Conservation (phyloP, 2,329 filamentous ascomycete genomes). For the Capronia coronata region DNA sequence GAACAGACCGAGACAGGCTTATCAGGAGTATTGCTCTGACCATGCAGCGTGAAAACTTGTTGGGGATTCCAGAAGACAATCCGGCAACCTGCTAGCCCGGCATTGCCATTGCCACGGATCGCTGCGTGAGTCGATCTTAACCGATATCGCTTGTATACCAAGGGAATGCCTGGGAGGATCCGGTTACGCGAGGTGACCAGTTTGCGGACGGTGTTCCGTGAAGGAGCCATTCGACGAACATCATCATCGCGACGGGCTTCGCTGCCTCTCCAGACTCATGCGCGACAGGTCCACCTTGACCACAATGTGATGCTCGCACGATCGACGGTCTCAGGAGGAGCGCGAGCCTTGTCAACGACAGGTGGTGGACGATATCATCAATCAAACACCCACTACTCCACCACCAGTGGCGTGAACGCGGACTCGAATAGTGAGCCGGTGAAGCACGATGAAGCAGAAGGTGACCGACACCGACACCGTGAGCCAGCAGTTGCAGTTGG, state of each 20-base stretch:
- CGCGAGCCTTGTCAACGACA: background rate
- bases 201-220: background rate
- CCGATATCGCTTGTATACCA: no score
- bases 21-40: no score
- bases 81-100: no score
- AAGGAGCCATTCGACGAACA: background rate
- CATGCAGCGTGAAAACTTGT: no score
- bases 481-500: no score
- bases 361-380: background rate
- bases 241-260: background rate
- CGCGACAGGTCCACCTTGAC: background rate
- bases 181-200: conserved; percentile 7
- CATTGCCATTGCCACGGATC: no score
- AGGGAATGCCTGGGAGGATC: conserved; percentile 4
- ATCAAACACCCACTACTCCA: background rate
- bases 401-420: background rate
- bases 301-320: background rate
- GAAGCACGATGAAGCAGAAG: no score
- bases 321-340: background rate
- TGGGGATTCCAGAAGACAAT: no score
- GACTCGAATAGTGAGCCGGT: background rate
- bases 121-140: no score
- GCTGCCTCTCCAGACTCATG: background rate
- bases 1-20: no score
- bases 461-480: no score